Evolutionary conservation across 177 flowering plant species (phyloP), one percentile per base, ranked within the genome.

Genomic region (Vitis hybrid): DNA sequence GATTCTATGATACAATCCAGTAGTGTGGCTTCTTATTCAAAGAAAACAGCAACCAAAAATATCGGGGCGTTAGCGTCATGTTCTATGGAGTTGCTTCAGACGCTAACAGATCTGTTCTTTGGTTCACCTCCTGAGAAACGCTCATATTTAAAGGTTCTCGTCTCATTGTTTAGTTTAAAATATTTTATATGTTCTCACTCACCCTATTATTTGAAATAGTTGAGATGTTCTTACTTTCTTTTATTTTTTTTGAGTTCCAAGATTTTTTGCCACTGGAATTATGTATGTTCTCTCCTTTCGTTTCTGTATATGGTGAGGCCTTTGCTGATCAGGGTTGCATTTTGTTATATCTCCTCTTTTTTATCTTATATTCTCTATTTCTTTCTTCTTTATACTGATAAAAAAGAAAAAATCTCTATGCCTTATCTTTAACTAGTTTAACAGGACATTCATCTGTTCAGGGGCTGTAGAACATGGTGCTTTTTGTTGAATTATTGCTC

Each of bases 31-130:
- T 71, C 73, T 15, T 87, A 85, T 75, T 77, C 97, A 10, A 82
- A 80, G 79, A 83, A 91, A 76, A 64, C 68, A 39, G 93, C 94
- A 29, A 75, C 65, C 13, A 84, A 55, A 73, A 91, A 91, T 69
- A 76, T 90, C 52, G 86, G 70, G 82, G 88, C 84, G 73, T 65
- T 92, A 78, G 73, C 83, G 71, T 82, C 82, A 50, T 74, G 71
- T 71, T 86, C 97, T 3, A 58, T 58, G 60, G 83, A 78, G 73
- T 73, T 94, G 81, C 92, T 94, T 67, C 78, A 80, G 79, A 81
- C 87, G 68, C 81, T 94, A 65, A 71, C 76, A 57, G 85, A 85
- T 65, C 69, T 84, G 54, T 87, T 87, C 70, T 78, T 85, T 71
- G 65, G 65, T 73, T 86, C 89, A 66, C 64, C 79, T 61, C 80